phyloP scores from a whole-genome alignment of 73 alveolate species.

The Symbiodinium natans region DNA sequence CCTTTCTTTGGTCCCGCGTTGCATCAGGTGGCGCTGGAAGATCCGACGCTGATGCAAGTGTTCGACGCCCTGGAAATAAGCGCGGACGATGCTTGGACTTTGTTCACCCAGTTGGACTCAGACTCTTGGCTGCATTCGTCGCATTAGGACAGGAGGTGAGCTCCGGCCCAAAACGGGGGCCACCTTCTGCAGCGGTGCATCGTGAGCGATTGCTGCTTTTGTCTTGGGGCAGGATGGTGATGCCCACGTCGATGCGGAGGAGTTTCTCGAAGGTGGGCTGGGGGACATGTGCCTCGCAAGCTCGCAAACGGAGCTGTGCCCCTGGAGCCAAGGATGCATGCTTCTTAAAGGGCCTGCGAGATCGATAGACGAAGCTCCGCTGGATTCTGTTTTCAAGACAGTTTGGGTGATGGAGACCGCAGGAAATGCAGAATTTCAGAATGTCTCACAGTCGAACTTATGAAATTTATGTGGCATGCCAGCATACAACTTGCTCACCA shows the following conservation, averaged over 20 bases:
- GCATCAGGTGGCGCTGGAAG: slow-evolving; percentile 65
- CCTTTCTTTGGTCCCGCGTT: background rate
- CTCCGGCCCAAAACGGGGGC: too few species aligned
- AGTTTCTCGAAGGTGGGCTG: slow-evolving; percentile 36
- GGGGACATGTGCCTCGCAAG: background rate
- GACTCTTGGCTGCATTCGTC: background rate
- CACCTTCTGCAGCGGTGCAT: too few species aligned
- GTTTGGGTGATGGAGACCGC: too few species aligned
- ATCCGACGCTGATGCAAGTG: slow-evolving; percentile 23
- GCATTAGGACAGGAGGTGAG: too few species aligned
- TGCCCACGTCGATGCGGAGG: slow-evolving; percentile 49
- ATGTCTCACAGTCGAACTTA: too few species aligned
- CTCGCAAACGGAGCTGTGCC: background rate
- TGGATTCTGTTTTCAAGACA: background rate
- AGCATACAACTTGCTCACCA: too few species aligned
- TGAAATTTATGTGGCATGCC: too few species aligned
- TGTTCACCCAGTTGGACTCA: background rate
- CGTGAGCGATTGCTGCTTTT: too few species aligned
- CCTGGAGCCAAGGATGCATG: slow-evolving; percentile 14
- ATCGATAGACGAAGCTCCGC: slow-evolving; percentile 27
- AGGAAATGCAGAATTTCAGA: too few species aligned
- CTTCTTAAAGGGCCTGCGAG: slow-evolving; percentile 83
- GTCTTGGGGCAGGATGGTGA: slow-evolving; percentile 43
- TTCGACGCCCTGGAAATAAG: slow-evolving; percentile 61
- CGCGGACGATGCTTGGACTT: slow-evolving; percentile 68